Evolutionary conservation across 192 early-diverging fungal genomes (phyloP), one percentile per base, ranked within the genome.

Genomic region (Umbelopsis sp.): DNA sequence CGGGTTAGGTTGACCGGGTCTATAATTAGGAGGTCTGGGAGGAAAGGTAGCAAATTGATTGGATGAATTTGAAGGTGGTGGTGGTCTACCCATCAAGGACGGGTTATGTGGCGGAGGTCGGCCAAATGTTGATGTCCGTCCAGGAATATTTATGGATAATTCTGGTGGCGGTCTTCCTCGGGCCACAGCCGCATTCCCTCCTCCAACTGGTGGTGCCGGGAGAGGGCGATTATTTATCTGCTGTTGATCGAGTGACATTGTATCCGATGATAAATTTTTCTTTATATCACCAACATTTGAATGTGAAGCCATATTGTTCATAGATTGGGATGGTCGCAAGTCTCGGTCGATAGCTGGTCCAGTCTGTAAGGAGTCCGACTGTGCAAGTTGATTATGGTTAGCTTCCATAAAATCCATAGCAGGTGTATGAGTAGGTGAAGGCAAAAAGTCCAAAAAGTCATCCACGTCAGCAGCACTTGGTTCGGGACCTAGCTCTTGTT

Each of bases 371-470:
- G 12, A 4, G 5, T 29, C 31, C 12, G 56, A 20, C 26, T 32
- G 25, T 17, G 29, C 31, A 32, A 59, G 31, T 32, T 59, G 17
- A 5, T 10, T 59, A 32, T 26, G 54, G 16, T 31, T 32, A 2
- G 31, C 56, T 29, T 62, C 56, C 31, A 32, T 29, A 20, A 34
- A 62, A 31, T 62, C 56, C 56, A 62, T 34, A 17, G 72, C 77
- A 20, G 77, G 75, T 21, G 75, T 72, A 36, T 68, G 70, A 14
- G 75, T 72, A 24, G 75, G 75, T 16, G 75, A 77, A 41, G 75
- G 75, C 44, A 77, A 44, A 77, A 72, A 77, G 29, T 77, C 75
- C 14, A 77, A 47, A 69, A 77, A 72, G 31, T 77, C 75, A 24
- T 50, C 50, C 6, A 62, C 71, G 47, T 77, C 75, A 1, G 75